Conservation (phyloP, 116 monocot species). For the Dioscorea cayenensis region DNA sequence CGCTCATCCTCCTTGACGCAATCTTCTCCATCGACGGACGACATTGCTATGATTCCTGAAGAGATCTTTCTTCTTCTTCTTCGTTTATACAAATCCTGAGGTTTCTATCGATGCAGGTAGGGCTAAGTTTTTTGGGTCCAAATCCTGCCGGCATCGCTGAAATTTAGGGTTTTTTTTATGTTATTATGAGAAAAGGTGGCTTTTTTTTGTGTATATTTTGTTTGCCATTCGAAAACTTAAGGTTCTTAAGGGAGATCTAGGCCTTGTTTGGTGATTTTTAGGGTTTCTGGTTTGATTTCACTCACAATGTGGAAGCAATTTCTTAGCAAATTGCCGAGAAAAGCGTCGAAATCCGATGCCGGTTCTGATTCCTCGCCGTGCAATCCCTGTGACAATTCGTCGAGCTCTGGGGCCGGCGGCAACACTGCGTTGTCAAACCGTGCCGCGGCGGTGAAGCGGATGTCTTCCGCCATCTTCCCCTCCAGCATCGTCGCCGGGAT, state of each 20-base stretch:
- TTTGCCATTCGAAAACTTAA: not conserved
- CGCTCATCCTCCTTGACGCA: not conserved
- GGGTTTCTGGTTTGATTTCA: constrained; percentile 2
- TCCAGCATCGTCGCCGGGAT: constrained; percentile 34
- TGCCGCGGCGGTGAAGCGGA: constrained; percentile 19
- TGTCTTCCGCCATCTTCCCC: constrained; percentile 32
- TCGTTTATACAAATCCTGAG: too few species aligned
- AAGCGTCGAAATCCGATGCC: constrained; percentile 33
- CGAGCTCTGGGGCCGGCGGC: constrained; percentile 12
- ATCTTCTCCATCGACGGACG: not conserved
- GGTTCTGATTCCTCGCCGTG: constrained; percentile 4
- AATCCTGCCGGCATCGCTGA: not conserved
- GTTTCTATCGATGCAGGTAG: not conserved
- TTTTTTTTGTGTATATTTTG: not conserved
- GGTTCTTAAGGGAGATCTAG: not conserved
- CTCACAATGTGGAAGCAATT: constrained; percentile 58
- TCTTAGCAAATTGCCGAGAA: constrained; percentile 33
- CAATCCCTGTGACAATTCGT: constrained; percentile 8
- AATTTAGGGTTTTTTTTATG: not conserved
- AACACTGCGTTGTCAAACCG: constrained; percentile 2
- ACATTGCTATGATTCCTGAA: not conserved
- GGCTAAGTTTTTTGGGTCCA: too few species aligned
- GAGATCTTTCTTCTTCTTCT: not conserved
- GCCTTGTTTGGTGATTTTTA: not conserved
- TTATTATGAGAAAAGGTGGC: not conserved